Evolutionary conservation across 2,329 filamentous ascomycete species (phyloP).

Genomic region (Monilinia vaccinii-corymbosi): DNA sequence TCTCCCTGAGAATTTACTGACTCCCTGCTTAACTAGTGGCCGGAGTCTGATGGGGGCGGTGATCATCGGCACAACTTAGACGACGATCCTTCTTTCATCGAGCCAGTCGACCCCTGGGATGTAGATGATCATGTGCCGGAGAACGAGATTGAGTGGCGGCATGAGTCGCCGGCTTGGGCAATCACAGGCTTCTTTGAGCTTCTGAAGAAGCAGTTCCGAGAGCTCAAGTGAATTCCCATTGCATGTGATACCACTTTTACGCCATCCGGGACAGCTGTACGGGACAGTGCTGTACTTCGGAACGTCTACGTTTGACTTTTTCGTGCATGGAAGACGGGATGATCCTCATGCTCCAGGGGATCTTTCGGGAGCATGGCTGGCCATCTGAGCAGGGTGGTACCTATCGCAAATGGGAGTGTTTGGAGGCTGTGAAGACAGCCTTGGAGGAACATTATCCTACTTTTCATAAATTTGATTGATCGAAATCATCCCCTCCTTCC

Average conservation of each 20-base stretch:
- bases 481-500: too few species aligned
- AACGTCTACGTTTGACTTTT: too few species aligned
- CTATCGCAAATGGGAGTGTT: slow-evolving; percentile 5
- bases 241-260: neutral
- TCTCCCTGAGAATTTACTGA: neutral
- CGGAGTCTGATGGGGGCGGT: slow-evolving; percentile 14
- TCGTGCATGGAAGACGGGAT: too few species aligned
- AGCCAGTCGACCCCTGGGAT: slow-evolving; percentile 8
- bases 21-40: slow-evolving; percentile 20
- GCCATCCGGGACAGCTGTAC: too few species aligned
- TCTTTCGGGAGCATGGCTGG: slow-evolving; percentile 5
- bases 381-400: neutral
- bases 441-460: neutral
- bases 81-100: neutral
- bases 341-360: neutral
- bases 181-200: slow-evolving; percentile 16
- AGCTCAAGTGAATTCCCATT: slow-evolving; percentile 12
- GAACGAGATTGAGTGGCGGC: slow-evolving; percentile 10
- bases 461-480: neutral
- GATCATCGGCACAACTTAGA: neutral
- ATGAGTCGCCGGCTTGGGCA: slow-evolving; percentile 10
- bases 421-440: slow-evolving; percentile 1
- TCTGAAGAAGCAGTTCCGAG: slow-evolving; percentile 16
- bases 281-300: too few species aligned
- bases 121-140: slow-evolving; percentile 10